Percentiles rank a stretch among this genome's conserved stretches.
phyloP scores from a whole-genome alignment of 2,329 filamentous ascomycete genomes.

The Colletotrichum sojae region DNA sequence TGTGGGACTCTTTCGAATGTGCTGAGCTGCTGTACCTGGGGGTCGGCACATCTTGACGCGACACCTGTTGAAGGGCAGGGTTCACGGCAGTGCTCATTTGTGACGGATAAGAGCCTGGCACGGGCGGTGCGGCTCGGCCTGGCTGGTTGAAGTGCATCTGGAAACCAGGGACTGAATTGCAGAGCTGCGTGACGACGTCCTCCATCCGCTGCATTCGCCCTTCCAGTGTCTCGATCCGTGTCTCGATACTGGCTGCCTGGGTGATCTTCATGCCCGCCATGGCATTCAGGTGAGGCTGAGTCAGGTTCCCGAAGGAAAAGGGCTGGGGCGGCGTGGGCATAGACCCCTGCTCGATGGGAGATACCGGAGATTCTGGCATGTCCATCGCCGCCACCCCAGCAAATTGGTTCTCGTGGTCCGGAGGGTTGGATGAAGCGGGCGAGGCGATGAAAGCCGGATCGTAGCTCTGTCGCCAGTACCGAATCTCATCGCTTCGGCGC shows the following conservation, averaged over 20 bases:
- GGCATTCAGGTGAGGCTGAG: conserved; percentile 54
- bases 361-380: conserved; percentile 48
- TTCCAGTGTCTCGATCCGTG: conserved; percentile 67
- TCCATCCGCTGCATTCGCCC: conserved; percentile 67
- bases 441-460: conserved; percentile 63
- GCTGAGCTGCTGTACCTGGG: conserved; percentile 54
- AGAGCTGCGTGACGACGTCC: conserved; percentile 64
- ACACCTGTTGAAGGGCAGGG: conserved; percentile 49
- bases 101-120: conserved; percentile 44
- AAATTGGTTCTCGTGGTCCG: conserved; percentile 54
- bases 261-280: conserved; percentile 71
- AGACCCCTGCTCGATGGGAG: conserved; percentile 48
- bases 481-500: conserved; percentile 74
- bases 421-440: conserved; percentile 63
- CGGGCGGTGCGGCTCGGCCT: conserved; percentile 45
- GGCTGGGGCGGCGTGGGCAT: conserved; percentile 60
- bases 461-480: conserved; percentile 75
- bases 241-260: conserved; percentile 67
- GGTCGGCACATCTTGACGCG: conserved; percentile 45
- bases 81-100: conserved; percentile 46
- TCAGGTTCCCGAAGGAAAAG: conserved; percentile 68
- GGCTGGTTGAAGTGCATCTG: conserved; percentile 49
- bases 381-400: conserved; percentile 48
- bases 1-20: conserved; percentile 57
- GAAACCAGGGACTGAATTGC: conserved; percentile 60